A percentile compares a stretch with the other conserved stretches of the same genome.
Conservation (phyloP, 2,329 filamentous ascomycete genomes). For the Plectosphaerella sp. region DNA sequence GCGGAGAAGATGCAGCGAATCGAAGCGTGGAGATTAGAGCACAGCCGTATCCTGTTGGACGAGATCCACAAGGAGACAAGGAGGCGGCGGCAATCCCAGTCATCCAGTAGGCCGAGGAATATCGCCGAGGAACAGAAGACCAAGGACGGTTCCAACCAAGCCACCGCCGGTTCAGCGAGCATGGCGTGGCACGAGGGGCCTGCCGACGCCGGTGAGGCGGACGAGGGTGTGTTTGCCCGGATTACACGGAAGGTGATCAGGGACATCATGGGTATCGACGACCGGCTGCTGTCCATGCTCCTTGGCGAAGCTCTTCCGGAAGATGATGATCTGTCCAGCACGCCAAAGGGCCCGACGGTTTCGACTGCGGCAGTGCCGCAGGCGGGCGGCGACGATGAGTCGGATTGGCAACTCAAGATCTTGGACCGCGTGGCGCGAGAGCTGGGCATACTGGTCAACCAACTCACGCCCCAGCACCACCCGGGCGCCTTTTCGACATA, state of each 20-base stretch:
- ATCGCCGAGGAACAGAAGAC: slow-evolving; percentile 19
- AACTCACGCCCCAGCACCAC: slow-evolving; percentile 67
- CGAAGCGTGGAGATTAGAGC: slow-evolving; percentile 87
- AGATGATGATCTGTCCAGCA: slow-evolving; percentile 39
- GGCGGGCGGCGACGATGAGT: slow-evolving; percentile 29
- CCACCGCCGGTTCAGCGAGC: slow-evolving; percentile 14
- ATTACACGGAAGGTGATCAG: slow-evolving; percentile 83
- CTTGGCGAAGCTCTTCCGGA: slow-evolving; percentile 73
- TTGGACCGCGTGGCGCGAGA: slow-evolving; percentile 83
- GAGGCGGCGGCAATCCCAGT: slow-evolving; percentile 60
- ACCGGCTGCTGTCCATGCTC: slow-evolving; percentile 76
- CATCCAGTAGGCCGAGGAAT: slow-evolving; percentile 34
- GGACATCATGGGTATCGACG: slow-evolving; percentile 88
- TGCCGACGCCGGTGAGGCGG: slow-evolving; percentile 37
- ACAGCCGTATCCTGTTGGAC: slow-evolving; percentile 78
- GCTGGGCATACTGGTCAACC: slow-evolving; percentile 76
- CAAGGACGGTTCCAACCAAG: slow-evolving; percentile 24
- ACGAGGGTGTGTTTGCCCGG: slow-evolving; percentile 71
- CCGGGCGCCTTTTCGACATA: slow-evolving; percentile 89
- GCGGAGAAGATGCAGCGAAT: slow-evolving; percentile 77
- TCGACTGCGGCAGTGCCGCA: slow-evolving; percentile 17
- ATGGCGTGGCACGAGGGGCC: slow-evolving; percentile 50
- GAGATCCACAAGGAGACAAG: slow-evolving; percentile 85
- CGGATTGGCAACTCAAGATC: slow-evolving; percentile 70
- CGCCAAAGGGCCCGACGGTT: slow-evolving; percentile 31